Base-by-base conservation (phyloP, 805 yeast genomes). In the Priceomyces fermenticarens region DNA sequence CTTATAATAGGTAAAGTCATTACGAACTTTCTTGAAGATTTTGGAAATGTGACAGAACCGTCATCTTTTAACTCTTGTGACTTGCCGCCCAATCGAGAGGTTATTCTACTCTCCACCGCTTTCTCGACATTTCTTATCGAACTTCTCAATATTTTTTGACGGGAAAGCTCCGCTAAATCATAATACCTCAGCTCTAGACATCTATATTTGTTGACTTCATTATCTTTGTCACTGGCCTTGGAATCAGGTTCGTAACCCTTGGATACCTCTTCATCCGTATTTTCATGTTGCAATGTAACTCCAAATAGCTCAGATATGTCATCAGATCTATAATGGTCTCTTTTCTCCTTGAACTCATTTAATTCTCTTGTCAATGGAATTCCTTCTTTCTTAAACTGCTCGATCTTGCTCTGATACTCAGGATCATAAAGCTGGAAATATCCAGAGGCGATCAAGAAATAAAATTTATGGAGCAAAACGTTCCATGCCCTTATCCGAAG, bases 381-480 rank as follows among this genome's bases (percentile, higher is more conserved):
- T 12, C 37, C 14, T 3, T 40, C 26, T 2, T 52, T 37, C 16
- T 44, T 47, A 30, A 44, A 42, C 8, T 48, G 32, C 9, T 35
- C 8, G 8, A 65, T 59, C 30, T 62, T 58, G 13, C 47, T 42
- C 23, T 45, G 47, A 38, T 63, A 70, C 36, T 64, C 72, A 14
- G 47, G 52, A 47, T 70, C 72, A 43, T 66, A 60, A 8, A 53
- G 40, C 46, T 84, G 90, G 47, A 73, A 86, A 53, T 84, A 78
- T 0, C 85, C 77, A 2, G 89, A 79, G 0, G 88, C 97, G 17
- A 85, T 66, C 46, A 88, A 78, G 54, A 90, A 91, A 54, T 78
- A 84, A 33, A 83, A 73, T 38, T 90, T 81, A 57, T 93, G 97
- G 11, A 87, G 62, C 9, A 80, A 53, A 38, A 87, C 84, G 26